Conservation (phyloP, 2,329 filamentous ascomycete genomes). For the Exophiala sideris region DNA sequence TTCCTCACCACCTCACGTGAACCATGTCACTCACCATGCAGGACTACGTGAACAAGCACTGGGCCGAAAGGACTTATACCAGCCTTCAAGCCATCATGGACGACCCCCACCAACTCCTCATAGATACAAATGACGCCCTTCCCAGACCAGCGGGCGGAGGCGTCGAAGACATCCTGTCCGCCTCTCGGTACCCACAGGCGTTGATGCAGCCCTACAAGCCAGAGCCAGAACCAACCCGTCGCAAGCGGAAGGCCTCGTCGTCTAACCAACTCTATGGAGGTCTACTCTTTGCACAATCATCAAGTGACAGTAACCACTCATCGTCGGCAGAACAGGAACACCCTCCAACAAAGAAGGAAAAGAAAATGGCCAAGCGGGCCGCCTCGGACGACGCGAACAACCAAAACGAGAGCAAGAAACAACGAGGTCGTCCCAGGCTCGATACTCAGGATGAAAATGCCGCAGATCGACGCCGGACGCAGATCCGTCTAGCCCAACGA, state of each 20-base stretch:
- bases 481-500: conserved; percentile 80
- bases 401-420: conserved; percentile 21
- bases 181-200: conserved; percentile 20
- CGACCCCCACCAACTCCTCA: conserved; percentile 14
- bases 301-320: conserved; percentile 6
- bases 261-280: conserved; percentile 17
- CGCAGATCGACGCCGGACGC: conserved; percentile 76
- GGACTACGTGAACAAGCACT: conserved; percentile 8
- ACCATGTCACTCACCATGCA: conserved; percentile 16
- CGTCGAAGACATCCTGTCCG: conserved; percentile 24
- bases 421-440: conserved; percentile 70
- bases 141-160: conserved; percentile 5
- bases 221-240: conserved; percentile 1
- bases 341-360: conserved; percentile 9
- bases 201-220: conserved; percentile 20
- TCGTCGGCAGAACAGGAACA: conserved; percentile 17
- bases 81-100: conserved; percentile 20
- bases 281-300: conserved; percentile 2
- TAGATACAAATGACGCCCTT: background rate
- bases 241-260: conserved; percentile 18
- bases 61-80: conserved; percentile 14
- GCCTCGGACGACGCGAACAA: conserved; percentile 15
- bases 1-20: no score
- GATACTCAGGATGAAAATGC: conserved; percentile 75
- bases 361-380: conserved; percentile 11